A percentile compares a stretch with the other conserved stretches of the same genome.
Conservation (phyloP, 345 rosid species). For the Excoecaria agallocha region DNA sequence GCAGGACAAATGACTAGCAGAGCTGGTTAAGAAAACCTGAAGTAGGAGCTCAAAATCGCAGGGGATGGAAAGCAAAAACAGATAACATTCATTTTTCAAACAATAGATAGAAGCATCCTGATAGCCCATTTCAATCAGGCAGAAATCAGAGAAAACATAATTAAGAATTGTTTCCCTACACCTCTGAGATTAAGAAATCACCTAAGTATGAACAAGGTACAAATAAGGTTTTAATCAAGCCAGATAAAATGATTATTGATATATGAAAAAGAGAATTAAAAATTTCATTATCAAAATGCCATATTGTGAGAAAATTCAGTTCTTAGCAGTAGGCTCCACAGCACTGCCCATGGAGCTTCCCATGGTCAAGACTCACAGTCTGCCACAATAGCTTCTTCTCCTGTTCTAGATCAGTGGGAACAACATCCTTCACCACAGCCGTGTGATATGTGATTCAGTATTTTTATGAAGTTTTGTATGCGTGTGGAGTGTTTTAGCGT, state of each 20-base stretch:
- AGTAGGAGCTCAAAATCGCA: neutral
- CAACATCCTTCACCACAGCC: too few relatives aligned
- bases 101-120: neutral
- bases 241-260: neutral
- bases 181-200: neutral
- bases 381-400: too few relatives aligned
- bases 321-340: too few relatives aligned
- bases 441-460: too few relatives aligned
- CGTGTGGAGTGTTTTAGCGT: too few relatives aligned
- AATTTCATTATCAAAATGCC: neutral
- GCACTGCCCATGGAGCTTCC: too few relatives aligned
- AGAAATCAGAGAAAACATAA: neutral
- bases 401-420: too few relatives aligned
- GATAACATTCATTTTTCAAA: neutral
- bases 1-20: neutral
- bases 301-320: too few relatives aligned
- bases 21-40: neutral
- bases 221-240: neutral
- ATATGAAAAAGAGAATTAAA: neutral
- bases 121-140: neutral
- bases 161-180: neutral
- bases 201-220: neutral
- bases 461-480: too few relatives aligned
- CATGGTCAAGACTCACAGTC: too few relatives aligned
- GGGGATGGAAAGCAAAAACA: neutral